Evolutionary conservation across 1,139 yeast genomes (phyloP).

Genomic region (Candida tunisiensis): DNA sequence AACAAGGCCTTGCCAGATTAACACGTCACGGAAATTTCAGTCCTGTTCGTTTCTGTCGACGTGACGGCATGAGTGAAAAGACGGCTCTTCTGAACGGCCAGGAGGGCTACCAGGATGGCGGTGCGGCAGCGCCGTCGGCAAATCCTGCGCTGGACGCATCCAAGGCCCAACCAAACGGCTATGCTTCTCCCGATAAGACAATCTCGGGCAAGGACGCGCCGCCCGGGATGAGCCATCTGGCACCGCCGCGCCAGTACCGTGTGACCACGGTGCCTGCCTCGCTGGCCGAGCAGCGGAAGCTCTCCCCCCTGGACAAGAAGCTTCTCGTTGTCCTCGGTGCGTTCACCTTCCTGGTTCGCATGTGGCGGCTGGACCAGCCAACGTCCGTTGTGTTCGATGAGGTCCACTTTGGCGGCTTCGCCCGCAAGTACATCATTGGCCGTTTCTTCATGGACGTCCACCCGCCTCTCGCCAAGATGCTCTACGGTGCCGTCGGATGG

Average conservation of each 20-base stretch:
- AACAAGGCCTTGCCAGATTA: too few species aligned
- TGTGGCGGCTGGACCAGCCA: conserved; percentile 48
- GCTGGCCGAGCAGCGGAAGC: conserved; percentile 17
- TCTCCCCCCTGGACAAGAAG: conserved; percentile 10
- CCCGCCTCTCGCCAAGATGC: conserved; percentile 85
- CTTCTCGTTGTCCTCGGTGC: conserved; percentile 33
- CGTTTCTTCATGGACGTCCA: conserved; percentile 84
- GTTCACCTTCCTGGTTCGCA: conserved; percentile 39
- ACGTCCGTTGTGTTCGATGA: conserved; percentile 86
- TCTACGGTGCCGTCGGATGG: conserved; percentile 61
- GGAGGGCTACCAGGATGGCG: too few species aligned
- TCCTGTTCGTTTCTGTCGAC: too few species aligned
- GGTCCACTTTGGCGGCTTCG: conserved; percentile 52
- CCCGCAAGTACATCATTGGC: conserved; percentile 46
- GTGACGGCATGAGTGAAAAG: too few species aligned
- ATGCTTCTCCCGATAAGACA: too few species aligned
- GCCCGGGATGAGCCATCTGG: too few species aligned
- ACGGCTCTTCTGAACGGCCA: too few species aligned
- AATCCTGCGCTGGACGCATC: too few species aligned
- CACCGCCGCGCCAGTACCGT: conserved; percentile 21
- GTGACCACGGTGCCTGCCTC: conserved; percentile 28
- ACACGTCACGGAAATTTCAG: too few species aligned
- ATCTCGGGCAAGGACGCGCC: too few species aligned
- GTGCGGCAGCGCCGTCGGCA: too few species aligned
- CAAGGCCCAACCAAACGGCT: too few species aligned